A percentile compares a stretch with the other conserved stretches of the same genome.
phyloP scores from a whole-genome alignment of 2,329 filamentous ascomycete species.

The Fusarium azukiicola region DNA sequence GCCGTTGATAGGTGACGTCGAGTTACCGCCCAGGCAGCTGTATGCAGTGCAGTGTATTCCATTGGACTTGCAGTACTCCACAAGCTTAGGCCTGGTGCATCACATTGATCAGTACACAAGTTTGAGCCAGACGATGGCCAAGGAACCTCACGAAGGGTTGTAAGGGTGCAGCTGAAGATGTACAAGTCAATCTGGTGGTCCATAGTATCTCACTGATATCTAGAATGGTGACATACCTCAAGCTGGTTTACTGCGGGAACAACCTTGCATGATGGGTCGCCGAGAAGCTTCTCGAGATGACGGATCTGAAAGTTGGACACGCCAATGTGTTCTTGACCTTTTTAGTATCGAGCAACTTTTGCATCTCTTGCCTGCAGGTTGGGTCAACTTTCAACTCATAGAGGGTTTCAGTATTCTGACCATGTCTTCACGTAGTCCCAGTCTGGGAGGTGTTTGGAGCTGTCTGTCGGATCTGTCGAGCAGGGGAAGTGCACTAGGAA shows the following conservation, averaged over 20 bases:
- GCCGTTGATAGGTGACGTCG: conserved; percentile 30
- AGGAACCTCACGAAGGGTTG: conserved; percentile 30
- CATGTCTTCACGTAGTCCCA: conserved; percentile 41
- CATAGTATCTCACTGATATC: not conserved
- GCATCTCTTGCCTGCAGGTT: conserved; percentile 74
- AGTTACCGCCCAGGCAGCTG: conserved; percentile 33
- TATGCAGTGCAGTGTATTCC: conserved; percentile 39
- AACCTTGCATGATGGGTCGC: conserved; percentile 79
- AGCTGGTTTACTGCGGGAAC: conserved; percentile 88
- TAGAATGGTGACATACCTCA: conserved; percentile 73
- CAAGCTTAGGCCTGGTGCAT: conserved; percentile 25
- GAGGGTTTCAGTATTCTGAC: not conserved
- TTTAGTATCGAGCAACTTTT: conserved; percentile 82
- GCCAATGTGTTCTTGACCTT: conserved; percentile 89
- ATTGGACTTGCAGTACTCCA: conserved; percentile 37
- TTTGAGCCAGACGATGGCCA: not conserved
- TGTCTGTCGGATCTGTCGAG: conserved; percentile 36
- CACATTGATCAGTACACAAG: not conserved
- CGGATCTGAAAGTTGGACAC: conserved; percentile 91
- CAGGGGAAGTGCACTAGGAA: conserved; percentile 64
- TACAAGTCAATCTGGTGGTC: not conserved
- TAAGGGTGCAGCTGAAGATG: conserved; percentile 33
- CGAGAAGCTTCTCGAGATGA: conserved; percentile 88
- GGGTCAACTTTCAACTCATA: not conserved
- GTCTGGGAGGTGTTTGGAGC: conserved; percentile 48